A percentile compares a stretch with the other conserved stretches of the same genome.
phyloP scores from a whole-genome alignment of 2,329 filamentous ascomycete species.

The Trichoderma endophyticum region DNA sequence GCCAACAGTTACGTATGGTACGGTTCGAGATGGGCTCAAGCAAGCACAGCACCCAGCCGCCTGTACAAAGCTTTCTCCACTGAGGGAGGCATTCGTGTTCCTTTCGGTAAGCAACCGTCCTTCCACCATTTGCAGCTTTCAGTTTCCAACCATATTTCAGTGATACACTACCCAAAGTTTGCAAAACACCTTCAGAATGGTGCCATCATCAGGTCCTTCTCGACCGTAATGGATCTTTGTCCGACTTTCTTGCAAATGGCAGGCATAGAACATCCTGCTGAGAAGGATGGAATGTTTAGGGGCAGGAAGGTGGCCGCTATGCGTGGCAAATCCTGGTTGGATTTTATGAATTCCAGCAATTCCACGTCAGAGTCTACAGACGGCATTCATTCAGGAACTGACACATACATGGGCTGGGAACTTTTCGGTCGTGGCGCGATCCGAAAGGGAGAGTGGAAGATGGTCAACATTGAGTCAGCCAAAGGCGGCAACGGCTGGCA shows the following conservation, averaged over 20 bases:
- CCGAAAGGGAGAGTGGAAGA: neutral
- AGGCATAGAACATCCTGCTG: neutral
- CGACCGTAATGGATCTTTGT: neutral
- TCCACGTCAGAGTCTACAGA: neutral
- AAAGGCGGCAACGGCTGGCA: slow-evolving; percentile 25
- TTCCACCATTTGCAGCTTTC: neutral
- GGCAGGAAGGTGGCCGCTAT: neutral
- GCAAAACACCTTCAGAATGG: neutral
- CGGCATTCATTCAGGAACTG: neutral
- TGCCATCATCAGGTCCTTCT: neutral
- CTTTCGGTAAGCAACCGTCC: slow-evolving; percentile 26
- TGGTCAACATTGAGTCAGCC: slow-evolving; percentile 14
- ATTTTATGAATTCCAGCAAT: neutral
- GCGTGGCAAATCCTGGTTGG: neutral
- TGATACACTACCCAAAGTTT: neutral
- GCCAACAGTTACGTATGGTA: slow-evolving; percentile 55
- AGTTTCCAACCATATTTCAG: neutral
- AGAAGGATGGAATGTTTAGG: neutral
- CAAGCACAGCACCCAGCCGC: slow-evolving; percentile 36
- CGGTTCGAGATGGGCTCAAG: slow-evolving; percentile 52
- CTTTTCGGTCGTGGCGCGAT: neutral
- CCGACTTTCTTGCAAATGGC: neutral
- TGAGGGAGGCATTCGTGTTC: slow-evolving; percentile 50
- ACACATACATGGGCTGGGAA: neutral
- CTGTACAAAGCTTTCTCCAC: slow-evolving; percentile 40